Base-by-base conservation (phyloP, 768 basidiomycete genomes). In the Daedaleopsis nitida region DNA sequence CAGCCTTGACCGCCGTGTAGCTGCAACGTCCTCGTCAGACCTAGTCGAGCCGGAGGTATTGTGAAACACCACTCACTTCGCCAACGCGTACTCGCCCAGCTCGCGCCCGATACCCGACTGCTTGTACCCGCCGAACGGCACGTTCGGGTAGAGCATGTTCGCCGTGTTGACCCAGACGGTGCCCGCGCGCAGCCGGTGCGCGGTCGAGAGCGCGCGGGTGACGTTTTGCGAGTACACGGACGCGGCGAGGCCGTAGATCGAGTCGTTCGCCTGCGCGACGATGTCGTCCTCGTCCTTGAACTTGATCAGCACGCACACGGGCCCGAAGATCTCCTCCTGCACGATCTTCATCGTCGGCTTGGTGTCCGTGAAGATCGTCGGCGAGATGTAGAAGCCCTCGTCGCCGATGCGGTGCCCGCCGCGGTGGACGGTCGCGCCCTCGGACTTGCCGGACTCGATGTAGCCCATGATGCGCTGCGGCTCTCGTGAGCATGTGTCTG, bases 201-300 rank as follows among this genome's bases (percentile, higher is more conserved):
- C 90, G 2, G 86, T 85, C 60, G 78, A 76, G 56, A 96, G 75
- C 0, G 91, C 93, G 27, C 88, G 82, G 65, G 82, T 85, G 77
- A 96, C 74, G 74, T 96, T 81, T 69, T 85, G 80, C 38, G 90
- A 87, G 81, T 95, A 97, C 55, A 98, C 86, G 9, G 90, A 89
- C 2, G 91, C 87, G 14, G 93, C 94, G 48, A 97, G 84, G 59
- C 96, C 96, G 73, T 95, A 96, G 52, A 78, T 69, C 0, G 91
- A 89, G 71, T 96, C 88, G 75, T 99, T 99, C 27, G 94, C 96
- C 69, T 84, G 81, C 50, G 72, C 74, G 66, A 92, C 75, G 42
- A 86, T 86, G 59, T 91, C 85, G 65, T 83, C 81, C 62, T 84
- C 85, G 53, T 75, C 68, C 64, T 83, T 78, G 76, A 92, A 92